Evolutionary conservation across 1,284 basidiomycete species (phyloP), one percentile per base, ranked within the genome.

Genomic region (Tylopilus orsonianus): DNA sequence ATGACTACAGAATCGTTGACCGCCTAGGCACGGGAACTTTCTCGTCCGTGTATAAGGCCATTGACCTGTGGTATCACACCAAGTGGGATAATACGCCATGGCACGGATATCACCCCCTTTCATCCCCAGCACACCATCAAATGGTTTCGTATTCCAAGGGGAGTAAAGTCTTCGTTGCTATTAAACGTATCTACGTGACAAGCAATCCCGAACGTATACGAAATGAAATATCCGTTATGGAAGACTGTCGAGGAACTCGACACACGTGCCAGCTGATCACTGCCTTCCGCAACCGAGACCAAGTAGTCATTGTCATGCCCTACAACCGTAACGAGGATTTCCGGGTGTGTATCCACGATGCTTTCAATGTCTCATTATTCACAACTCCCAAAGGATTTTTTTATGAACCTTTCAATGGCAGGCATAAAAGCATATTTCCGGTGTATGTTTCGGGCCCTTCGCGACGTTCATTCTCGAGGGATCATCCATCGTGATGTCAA

Each of bases 401-500:
- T 81, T 65, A 80, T 79, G 35, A 68, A 67, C 3, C 73, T 95
- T 29, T 81, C 91, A 10, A 78, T 93, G 60, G 71, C 74, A 36
- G 83, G 85, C 27, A 83, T 98, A 48, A 90, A 88, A 63, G 75
- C 82, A 44, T 99, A 99, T 73, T 87, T 99, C 60, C 84, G 87
- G 34, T 95, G 90, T 64, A 83, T 99, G 65, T 87, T 99, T 66
- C 86, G 90, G 18, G 94, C 93, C 1, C 70, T 99, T 44, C 84
- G 88, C 43, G 93, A 96, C 58, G 88, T 93, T 19, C 97, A 99
- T 65, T 72, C 82, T n/a, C 77, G 91, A 41, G 83, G 81, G 7
- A 89, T 99, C 61, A 90, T 99, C 42, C 96, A 99, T 70, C 91
- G 96, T 30, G 96, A 99, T 68, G 92, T 99, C 61, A 99, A 99